Evolutionary conservation across 345 rosid species (phyloP).

Genomic region (Arabis alpina): DNA sequence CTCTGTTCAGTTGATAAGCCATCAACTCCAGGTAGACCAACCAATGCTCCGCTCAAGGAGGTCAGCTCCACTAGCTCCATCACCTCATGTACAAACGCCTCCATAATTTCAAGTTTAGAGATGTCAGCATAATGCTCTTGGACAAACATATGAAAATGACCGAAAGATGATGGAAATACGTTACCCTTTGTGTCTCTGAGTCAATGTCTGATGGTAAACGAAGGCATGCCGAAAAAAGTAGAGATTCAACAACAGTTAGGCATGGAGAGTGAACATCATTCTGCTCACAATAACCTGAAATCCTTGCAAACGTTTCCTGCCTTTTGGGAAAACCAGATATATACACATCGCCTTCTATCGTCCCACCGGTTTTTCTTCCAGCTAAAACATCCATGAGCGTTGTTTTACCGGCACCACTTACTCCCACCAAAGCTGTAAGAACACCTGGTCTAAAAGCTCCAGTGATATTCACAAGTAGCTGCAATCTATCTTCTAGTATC

Average conservation of each 20-base stretch:
- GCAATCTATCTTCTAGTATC: conserved; percentile 77
- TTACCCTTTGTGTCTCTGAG: conserved; percentile 82
- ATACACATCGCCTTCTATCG: conserved; percentile 78
- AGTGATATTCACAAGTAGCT: conserved; percentile 82
- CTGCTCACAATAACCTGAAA: conserved; percentile 99
- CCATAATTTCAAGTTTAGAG: conserved; percentile 33
- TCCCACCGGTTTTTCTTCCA: conserved; percentile 95
- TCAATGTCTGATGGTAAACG: conserved; percentile 81
- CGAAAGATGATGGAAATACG: not conserved
- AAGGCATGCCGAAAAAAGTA: conserved; percentile 93
- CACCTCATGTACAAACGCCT: conserved; percentile 98
- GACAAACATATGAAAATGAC: conserved; percentile 2
- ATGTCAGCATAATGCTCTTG: conserved; percentile 38
- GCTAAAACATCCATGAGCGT: conserved; percentile 99
- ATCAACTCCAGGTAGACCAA: conserved; percentile 94
- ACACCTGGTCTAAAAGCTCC: conserved; percentile 95
- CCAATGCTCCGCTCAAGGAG: conserved; percentile 77
- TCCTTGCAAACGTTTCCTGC: conserved; percentile 94
- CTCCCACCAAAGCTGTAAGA: conserved; percentile 95
- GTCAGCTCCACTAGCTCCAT: conserved; percentile 98
- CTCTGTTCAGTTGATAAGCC: conserved; percentile 98
- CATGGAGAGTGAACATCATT: conserved; percentile 97
- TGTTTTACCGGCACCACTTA: conserved; percentile 98
- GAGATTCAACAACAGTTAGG: conserved; percentile 88
- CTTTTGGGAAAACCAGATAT: conserved; percentile 90